Conservation (phyloP, 257 asterid species). For the Lavandula angustifolia region DNA sequence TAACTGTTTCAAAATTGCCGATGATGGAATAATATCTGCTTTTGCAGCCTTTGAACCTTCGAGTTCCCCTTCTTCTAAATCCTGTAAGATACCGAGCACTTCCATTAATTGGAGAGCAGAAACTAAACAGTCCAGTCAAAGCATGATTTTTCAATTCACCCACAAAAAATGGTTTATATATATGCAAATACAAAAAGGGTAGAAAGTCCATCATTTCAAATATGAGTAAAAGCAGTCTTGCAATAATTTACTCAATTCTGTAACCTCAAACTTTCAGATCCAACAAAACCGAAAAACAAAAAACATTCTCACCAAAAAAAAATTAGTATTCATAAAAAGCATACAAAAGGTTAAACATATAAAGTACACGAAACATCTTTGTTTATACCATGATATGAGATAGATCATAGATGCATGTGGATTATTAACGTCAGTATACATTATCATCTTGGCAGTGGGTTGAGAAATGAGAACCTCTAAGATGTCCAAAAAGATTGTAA, state of each 20-base stretch:
- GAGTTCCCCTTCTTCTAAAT: constrained; percentile 44
- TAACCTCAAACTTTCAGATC: constrained; percentile 20
- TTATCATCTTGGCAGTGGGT: constrained; percentile 16
- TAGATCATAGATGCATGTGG: neutral
- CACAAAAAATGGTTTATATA: neutral
- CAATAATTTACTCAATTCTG: neutral
- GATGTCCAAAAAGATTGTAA: neutral
- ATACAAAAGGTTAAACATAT: constrained; percentile 8
- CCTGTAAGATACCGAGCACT: constrained; percentile 50
- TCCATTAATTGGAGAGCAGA: constrained; percentile 24
- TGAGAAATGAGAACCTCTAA: neutral
- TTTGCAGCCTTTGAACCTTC: constrained; percentile 54
- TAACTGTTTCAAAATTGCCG: constrained; percentile 73
- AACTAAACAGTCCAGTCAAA: constrained; percentile 30
- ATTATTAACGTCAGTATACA: constrained; percentile 4
- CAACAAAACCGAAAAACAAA: constrained; percentile 19
- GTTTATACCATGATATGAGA: constrained; percentile 11
- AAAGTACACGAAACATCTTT: neutral
- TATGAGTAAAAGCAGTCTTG: constrained; percentile 11
- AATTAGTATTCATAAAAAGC: neutral
- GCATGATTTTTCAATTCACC: constrained; percentile 12
- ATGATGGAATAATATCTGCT: constrained; percentile 64
- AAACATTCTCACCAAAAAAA: neutral
- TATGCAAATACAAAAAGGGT: constrained; percentile 10
- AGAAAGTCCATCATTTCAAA: constrained; percentile 18